Percentiles rank a stretch among this genome's conserved stretches.
Evolutionary conservation across 2,329 filamentous ascomycete species (phyloP).

Genomic region (Penicillium crustosum): DNA sequence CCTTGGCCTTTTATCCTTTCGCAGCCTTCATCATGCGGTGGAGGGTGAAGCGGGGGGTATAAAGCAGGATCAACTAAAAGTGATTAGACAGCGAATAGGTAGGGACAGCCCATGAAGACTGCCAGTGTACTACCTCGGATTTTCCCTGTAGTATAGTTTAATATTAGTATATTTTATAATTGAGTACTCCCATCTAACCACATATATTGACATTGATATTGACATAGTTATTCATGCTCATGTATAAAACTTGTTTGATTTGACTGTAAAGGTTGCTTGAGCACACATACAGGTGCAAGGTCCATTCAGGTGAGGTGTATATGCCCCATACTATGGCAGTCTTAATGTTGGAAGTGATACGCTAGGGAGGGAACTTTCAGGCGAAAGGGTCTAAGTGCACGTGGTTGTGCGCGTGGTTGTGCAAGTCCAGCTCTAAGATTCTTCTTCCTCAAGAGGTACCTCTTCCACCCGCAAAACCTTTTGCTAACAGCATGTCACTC

Average conservation of each 20-base stretch:
- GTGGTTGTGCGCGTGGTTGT: too few species aligned
- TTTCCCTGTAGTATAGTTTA: neutral
- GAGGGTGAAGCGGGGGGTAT: conserved; percentile 31
- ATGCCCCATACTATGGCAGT: neutral
- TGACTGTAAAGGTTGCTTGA: neutral
- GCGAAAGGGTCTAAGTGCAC: too few species aligned
- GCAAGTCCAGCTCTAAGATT: too few species aligned
- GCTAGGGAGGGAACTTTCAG: too few species aligned
- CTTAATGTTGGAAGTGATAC: neutral
- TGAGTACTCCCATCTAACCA: neutral
- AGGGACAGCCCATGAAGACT: too few species aligned
- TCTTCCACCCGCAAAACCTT: too few species aligned
- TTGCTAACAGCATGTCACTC: too few species aligned
- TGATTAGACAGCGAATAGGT: neutral
- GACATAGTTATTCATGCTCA: neutral
- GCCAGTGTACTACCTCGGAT: neutral
- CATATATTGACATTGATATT: neutral
- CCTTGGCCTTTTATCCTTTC: conserved; percentile 30
- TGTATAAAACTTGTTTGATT: neutral
- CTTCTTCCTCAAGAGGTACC: too few species aligned
- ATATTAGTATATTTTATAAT: neutral
- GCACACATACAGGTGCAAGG: neutral
- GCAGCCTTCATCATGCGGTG: conserved; percentile 34
- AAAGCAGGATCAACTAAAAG: neutral
- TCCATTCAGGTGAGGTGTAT: neutral